Percentiles rank a stretch among this genome's conserved stretches.
phyloP scores from a whole-genome alignment of 768 basidiomycete genomes.

The Pulveroboletus ravenelii region DNA sequence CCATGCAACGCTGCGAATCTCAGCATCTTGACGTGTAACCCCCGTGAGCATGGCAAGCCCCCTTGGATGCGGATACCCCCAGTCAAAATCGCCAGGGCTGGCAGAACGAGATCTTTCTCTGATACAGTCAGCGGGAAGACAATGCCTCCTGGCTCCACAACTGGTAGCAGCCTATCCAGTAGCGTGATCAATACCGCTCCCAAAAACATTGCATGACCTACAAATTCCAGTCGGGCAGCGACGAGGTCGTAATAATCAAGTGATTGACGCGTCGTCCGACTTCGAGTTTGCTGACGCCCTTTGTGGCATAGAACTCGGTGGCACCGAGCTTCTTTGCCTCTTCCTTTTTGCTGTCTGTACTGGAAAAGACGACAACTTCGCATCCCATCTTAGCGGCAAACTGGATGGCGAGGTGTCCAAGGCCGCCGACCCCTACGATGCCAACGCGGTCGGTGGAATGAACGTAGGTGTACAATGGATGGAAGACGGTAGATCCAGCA shows the following conservation, averaged over 20 bases:
- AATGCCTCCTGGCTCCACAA: slow-evolving; percentile 21
- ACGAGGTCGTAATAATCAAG: slow-evolving; percentile 30
- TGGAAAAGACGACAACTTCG: slow-evolving; percentile 34
- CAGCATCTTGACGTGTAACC: slow-evolving; percentile 30
- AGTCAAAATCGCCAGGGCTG: slow-evolving; percentile 13
- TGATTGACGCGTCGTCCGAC: slow-evolving; percentile 26
- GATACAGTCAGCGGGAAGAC: slow-evolving; percentile 28
- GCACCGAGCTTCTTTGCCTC: slow-evolving; percentile 34
- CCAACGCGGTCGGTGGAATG: slow-evolving; percentile 32
- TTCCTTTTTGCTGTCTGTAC: slow-evolving; percentile 30
- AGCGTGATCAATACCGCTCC: not conserved
- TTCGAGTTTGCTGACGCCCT: slow-evolving; percentile 21
- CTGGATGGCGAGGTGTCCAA: slow-evolving; percentile 38
- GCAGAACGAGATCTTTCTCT: slow-evolving; percentile 17
- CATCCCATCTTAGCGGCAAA: slow-evolving; percentile 39
- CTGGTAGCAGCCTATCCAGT: slow-evolving; percentile 20
- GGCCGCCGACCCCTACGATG: slow-evolving; percentile 33
- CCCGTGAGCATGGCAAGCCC: slow-evolving; percentile 22
- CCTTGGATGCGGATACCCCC: slow-evolving; percentile 26
- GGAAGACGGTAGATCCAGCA: slow-evolving; percentile 33
- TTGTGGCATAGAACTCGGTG: slow-evolving; percentile 33
- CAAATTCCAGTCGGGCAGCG: slow-evolving; percentile 29
- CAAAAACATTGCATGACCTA: slow-evolving; percentile 6
- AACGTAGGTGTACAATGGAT: slow-evolving; percentile 23
- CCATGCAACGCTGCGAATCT: slow-evolving; percentile 31